Conservation (phyloP, 2,329 filamentous ascomycete genomes). For the Clarireedia hainanense region DNA sequence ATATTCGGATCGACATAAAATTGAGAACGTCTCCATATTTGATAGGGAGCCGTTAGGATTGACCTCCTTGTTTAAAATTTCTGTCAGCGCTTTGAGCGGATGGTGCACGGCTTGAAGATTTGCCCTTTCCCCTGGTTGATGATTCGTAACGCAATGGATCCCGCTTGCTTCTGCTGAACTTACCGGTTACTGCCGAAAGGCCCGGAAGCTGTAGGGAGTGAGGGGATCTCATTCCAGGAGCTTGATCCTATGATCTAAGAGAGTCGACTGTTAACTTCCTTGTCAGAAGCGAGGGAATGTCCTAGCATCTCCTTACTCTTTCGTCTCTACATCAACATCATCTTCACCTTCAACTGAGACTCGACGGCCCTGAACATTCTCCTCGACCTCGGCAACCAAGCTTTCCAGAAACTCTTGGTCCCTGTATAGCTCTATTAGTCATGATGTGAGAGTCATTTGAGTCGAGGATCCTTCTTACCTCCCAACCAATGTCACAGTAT, state of each 20-base stretch:
- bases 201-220: neutral
- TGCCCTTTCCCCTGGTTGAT: too few species aligned
- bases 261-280: slow-evolving; percentile 1
- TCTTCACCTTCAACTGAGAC: slow-evolving; percentile 66
- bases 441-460: neutral
- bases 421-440: slow-evolving; percentile 30
- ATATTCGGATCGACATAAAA: too few species aligned
- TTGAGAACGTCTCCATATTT: too few species aligned
- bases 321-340: slow-evolving; percentile 35
- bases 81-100: too few species aligned
- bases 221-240: too few species aligned
- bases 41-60: too few species aligned
- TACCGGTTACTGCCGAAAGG: neutral
- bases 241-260: slow-evolving; percentile 3
- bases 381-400: slow-evolving; percentile 68
- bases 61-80: too few species aligned
- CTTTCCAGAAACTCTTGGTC: slow-evolving; percentile 72
- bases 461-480: slow-evolving; percentile 33
- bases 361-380: slow-evolving; percentile 64
- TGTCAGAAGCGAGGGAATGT: neutral
- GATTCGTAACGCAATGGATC: too few species aligned
- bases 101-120: too few species aligned
- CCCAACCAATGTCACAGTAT: slow-evolving; percentile 83
- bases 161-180: neutral
- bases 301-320: slow-evolving; percentile 9